Conservation (phyloP, 257 asterid species). For the Schizonepeta tenuifolia region DNA sequence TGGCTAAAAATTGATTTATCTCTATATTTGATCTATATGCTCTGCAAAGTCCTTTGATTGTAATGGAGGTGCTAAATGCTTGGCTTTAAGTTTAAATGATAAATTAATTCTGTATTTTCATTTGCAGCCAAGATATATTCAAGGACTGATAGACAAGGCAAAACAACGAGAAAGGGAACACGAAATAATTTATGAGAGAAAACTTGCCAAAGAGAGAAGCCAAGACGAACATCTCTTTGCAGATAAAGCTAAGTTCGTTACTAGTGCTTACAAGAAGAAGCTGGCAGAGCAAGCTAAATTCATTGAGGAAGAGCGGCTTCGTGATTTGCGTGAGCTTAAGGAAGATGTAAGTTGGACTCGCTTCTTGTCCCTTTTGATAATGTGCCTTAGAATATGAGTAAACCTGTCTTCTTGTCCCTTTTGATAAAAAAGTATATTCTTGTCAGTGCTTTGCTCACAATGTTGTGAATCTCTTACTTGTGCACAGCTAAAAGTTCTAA, state of each 20-base stretch:
- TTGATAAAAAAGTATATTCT: neutral
- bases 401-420: neutral
- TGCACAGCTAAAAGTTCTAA: neutral
- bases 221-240: conserved; percentile 78
- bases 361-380: conserved; percentile 14
- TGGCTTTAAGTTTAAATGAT: conserved; percentile 9
- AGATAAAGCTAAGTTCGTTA: conserved; percentile 82
- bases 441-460: neutral
- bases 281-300: conserved; percentile 94
- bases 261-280: conserved; percentile 89
- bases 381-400: neutral
- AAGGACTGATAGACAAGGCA: conserved; percentile 66
- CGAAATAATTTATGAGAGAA: conserved; percentile 81
- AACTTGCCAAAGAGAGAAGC: conserved; percentile 92
- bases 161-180: conserved; percentile 86
- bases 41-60: neutral
- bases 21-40: neutral
- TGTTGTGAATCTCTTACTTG: neutral
- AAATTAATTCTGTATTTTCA: conserved; percentile 2
- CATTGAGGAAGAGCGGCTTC: conserved; percentile 88
- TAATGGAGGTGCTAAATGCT: conserved; percentile 6
- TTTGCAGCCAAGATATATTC: conserved; percentile 82
- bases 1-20: neutral
- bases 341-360: conserved; percentile 65
- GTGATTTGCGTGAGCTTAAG: conserved; percentile 74